phyloP scores from a whole-genome alignment of 2,329 filamentous ascomycete species.

The Fusarium palustre region DNA sequence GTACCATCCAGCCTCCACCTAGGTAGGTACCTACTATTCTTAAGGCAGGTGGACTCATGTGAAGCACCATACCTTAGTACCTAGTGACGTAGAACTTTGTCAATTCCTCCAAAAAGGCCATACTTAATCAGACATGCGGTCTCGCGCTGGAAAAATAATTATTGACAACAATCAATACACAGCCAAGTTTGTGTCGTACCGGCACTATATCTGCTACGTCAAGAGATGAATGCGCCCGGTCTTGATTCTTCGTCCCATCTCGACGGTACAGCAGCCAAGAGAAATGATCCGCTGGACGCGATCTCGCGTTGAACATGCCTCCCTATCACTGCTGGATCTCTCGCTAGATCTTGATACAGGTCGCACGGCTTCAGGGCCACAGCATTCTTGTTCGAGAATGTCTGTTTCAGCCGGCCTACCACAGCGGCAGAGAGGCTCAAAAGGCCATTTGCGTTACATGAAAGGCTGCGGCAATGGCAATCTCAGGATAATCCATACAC shows the following conservation, averaged over 20 bases:
- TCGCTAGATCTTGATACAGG: slow-evolving; percentile 34
- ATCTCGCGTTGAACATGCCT: background rate
- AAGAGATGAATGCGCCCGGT: background rate
- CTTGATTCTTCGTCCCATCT: background rate
- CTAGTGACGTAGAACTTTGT: background rate
- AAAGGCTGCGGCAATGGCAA: slow-evolving; percentile 24
- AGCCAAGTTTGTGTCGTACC: background rate
- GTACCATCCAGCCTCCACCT: background rate
- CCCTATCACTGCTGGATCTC: slow-evolving; percentile 26
- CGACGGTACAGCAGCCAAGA: slow-evolving; percentile 6
- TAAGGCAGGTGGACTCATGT: background rate
- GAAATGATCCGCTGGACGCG: background rate
- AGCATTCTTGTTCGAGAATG: slow-evolving; percentile 29
- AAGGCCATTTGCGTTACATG: slow-evolving; percentile 39
- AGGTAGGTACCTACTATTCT: background rate
- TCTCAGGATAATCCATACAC: slow-evolving; percentile 21
- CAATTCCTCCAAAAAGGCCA: background rate
- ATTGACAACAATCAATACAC: background rate
- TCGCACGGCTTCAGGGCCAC: slow-evolving; percentile 31
- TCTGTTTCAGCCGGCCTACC: slow-evolving; percentile 18
- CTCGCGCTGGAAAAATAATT: no score
- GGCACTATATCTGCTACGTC: background rate
- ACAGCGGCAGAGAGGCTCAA: slow-evolving; percentile 20
- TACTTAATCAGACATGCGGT: background rate
- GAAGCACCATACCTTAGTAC: background rate